Percentiles rank a stretch among this genome's conserved stretches.
phyloP scores from a whole-genome alignment of 1,284 basidiomycete genomes.

The Ceratobasidium sp. region DNA sequence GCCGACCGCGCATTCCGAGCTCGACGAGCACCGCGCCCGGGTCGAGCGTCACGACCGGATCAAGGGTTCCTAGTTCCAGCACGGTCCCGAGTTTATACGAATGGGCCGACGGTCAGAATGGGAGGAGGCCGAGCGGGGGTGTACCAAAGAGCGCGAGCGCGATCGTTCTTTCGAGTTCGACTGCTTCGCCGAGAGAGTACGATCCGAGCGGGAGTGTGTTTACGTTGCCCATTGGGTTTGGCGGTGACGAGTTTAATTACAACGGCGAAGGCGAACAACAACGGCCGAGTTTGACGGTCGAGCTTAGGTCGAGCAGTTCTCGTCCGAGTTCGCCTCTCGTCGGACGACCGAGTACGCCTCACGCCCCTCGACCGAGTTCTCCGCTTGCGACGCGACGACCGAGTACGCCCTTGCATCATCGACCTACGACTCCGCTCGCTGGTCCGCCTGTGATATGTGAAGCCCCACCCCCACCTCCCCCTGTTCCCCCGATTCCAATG shows the following conservation, averaged over 20 bases:
- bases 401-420: constrained; percentile 13
- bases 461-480: background rate
- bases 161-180: constrained; percentile 10
- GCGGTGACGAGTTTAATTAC: too few species aligned
- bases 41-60: constrained; percentile 30
- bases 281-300: constrained; percentile 28
- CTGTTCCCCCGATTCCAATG: background rate
- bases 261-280: too few species aligned
- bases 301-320: background rate
- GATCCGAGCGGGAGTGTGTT: constrained; percentile 41
- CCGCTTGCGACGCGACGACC: constrained; percentile 33
- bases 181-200: background rate
- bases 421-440: constrained; percentile 22
- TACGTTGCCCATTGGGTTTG: constrained; percentile 28
- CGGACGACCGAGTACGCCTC: background rate
- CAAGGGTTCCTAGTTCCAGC: constrained; percentile 20
- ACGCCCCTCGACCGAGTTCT: constrained; percentile 20
- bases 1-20: constrained; percentile 21
- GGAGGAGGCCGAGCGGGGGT: constrained; percentile 6
- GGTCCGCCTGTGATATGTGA: background rate
- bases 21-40: constrained; percentile 20
- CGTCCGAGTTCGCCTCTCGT: constrained; percentile 21
- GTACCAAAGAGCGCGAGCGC: constrained; percentile 26
- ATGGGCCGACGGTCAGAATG: background rate
- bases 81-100: constrained; percentile 19